A percentile compares a stretch with the other conserved stretches of the same genome.
Conservation (phyloP, 164 flowering plant species). For the Kingdonia uniflora region DNA sequence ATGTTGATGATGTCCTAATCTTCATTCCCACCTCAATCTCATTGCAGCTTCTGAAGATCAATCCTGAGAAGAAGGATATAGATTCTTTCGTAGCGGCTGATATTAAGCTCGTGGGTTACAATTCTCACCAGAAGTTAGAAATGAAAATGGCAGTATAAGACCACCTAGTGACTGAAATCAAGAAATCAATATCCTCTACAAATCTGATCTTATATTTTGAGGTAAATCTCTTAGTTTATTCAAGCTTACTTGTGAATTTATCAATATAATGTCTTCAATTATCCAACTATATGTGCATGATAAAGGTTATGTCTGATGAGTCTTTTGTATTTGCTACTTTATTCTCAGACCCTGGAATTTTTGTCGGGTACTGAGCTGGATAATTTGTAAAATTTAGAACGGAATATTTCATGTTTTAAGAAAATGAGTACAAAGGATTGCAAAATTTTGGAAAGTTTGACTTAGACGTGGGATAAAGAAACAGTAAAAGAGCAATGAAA, state of each 20-base stretch:
- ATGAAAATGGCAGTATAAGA: constrained; percentile 81
- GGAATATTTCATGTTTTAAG: neutral
- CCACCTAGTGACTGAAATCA: neutral
- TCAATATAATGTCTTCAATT: no score
- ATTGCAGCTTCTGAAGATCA: constrained; percentile 71
- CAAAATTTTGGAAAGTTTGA: no score
- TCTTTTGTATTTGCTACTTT: neutral
- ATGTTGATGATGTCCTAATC: neutral
- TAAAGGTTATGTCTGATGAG: neutral
- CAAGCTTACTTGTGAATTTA: neutral
- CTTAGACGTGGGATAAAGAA: no score
- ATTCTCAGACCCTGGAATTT: no score
- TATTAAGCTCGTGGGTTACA: constrained; percentile 68
- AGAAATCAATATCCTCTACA: neutral
- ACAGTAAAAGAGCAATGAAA: no score
- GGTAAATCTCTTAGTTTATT: constrained; percentile 1
- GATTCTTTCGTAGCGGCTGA: constrained; percentile 72
- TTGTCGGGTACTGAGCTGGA: neutral
- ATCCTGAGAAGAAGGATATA: constrained; percentile 58
- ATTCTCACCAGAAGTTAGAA: constrained; percentile 75
- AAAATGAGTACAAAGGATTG: no score
- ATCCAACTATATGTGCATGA: neutral
- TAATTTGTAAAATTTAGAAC: neutral
- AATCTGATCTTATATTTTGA: neutral
- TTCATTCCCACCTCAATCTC: neutral